These are phyloP conservation scores for Jatropha curcas DNA, from an alignment of 345 rosid genomes.

Conservation along the genomic window DNA sequence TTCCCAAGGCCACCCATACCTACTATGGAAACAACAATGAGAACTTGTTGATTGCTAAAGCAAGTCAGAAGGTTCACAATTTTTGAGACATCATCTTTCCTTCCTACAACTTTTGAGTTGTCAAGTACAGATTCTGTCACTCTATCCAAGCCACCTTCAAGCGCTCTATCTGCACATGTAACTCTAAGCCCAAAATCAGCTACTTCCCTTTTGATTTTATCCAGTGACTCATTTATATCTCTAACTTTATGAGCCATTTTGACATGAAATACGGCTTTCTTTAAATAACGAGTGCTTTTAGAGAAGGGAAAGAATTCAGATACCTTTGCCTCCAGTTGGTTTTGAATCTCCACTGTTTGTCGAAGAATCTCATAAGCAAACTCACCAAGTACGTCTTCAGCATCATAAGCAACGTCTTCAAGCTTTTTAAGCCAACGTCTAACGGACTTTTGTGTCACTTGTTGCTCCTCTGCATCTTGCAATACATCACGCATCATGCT, in stretches of 20 bases:
- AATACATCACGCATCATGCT: not conserved
- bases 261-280: not conserved
- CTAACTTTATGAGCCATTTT: not conserved
- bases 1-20: constrained; percentile 33
- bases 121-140: not conserved
- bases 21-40: constrained; percentile 12
- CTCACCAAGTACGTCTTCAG: constrained; percentile 8
- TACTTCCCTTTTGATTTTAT: not conserved
- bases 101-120: not conserved
- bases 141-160: too few relatives aligned
- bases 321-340: not conserved
- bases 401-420: constrained; percentile 1
- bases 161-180: too few relatives aligned
- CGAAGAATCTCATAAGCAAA: constrained; percentile 5
- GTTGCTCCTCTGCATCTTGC: not conserved
- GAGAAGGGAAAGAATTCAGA: not conserved
- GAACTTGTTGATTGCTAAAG: constrained; percentile 9
- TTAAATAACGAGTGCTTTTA: not conserved
- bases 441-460: not conserved
- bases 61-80: not conserved
- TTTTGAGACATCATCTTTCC: not conserved
- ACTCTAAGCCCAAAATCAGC: not conserved
- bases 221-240: not conserved
- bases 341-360: not conserved
- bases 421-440: constrained; percentile 4